Evolutionary conservation across 371 early-diverging fungal genomes (phyloP), one percentile per base, ranked within the genome.

Genomic region (Zychaea mexicana): DNA sequence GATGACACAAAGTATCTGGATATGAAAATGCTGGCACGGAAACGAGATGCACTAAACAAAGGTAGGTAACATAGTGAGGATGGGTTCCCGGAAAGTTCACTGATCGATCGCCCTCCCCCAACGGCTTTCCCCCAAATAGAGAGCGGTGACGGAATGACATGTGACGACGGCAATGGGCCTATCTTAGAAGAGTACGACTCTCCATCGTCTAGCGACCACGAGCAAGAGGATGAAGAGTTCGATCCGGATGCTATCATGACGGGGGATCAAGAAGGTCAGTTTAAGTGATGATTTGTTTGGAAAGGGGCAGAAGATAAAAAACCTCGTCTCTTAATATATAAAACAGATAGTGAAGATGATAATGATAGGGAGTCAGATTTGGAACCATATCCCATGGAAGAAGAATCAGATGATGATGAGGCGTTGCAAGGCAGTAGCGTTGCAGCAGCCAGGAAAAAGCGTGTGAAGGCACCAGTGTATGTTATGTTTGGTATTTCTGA

Each of bases 361-460:
- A 72, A 72, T 0, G 83, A 76, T 42, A n/a, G n/a, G n/a, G n/a
- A n/a, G 6, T 74, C 77, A n/a, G 83, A 79, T 33, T 60, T 79
- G n/a, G 69, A 78, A 45, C 75, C 83, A 0, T 82, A 82, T 64
- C 67, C 68, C 6, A 82, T 82, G 80, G 79, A 79, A 30, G 75
- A 77, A 42, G 83, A 82, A 56, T 79, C 83, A 12, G 77, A 79
- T 15, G 81, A 79, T 15, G 81, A 81, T 19, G 81, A 81, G 27
- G 68, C 22, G 13, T 24, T 24, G 22, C 22, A 49, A 17, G 49
- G 22, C 6, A 13, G 22, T 24, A 49, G 22, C 24, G 49, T 6
- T 49, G n/a, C 26, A 1, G 22, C 7, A 49, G 49, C 26, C 9
- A 69, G 63, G 47, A 52, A 31, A 53, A 70, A 57, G 39, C 52